Evolutionary conservation across 2,329 filamentous ascomycete genomes (phyloP), one percentile per base, ranked within the genome.

Genomic region (Verticillium albo-atrum): DNA sequence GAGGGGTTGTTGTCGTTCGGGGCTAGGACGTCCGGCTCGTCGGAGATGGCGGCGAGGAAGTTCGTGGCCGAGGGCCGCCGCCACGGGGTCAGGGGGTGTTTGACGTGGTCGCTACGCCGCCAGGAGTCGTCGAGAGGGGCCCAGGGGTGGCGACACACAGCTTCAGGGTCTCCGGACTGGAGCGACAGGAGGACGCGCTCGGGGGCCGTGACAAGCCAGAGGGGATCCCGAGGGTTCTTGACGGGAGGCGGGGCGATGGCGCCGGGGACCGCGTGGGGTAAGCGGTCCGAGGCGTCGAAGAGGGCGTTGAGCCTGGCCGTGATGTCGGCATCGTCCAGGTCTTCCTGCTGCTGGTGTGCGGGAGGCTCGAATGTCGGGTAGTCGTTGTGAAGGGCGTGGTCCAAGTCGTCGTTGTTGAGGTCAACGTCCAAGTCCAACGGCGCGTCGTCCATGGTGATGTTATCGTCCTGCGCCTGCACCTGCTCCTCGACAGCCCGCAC

Each of bases 21-120:
- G 10, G 17, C n/a, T 7, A 27, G 14, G 0, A 30, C 14, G 51
- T 53, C 51, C 30, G 58, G 52, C 3, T 51, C 20, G 28, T 64
- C 60, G 56, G 62, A 62, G 28, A 65, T 62, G 53, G 58, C 57
- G 14, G 27, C 28, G 25, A 65, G 58, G 32, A 63, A 56, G 37
- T 65, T 60, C 10, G n/a, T 25, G 32, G 35, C 26, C 35, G 47
- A 57, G 9, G 63, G 63, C 12, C 47, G 37, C 42, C 58, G 59
- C 60, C 61, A 62, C 25, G 28, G 58, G 7, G n/a, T 14, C 15
- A 65, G 54, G n/a, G 58, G 59, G 17, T 32, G 42, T 4, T 56
- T 56, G 7, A 55, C 55, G 15, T 37, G 55, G 17, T 55, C 35
- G 20, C n/a, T 52, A 9, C 23, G 42, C 10, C n/a, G 42, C 2